Percentiles rank a stretch among this genome's conserved stretches.
phyloP scores from a whole-genome alignment of 2,329 filamentous ascomycete genomes.

The Trichoderma citrinoviride region DNA sequence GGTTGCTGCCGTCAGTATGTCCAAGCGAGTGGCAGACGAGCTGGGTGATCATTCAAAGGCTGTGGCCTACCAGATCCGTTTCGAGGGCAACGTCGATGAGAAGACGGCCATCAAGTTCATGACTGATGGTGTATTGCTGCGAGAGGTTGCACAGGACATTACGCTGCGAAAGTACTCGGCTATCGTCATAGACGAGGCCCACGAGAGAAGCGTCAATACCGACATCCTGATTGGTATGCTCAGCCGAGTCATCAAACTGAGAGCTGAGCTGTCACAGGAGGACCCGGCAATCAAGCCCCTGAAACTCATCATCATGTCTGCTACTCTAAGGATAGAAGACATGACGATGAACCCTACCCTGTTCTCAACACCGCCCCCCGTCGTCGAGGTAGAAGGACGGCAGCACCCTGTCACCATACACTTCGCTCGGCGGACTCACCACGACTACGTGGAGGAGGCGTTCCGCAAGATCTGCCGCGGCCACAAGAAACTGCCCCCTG shows the following conservation, averaged over 20 bases:
- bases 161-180: conserved; percentile 85
- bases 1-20: conserved; percentile 96
- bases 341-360: conserved; percentile 80
- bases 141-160: conserved; percentile 89
- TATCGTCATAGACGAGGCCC: conserved; percentile 93
- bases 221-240: conserved; percentile 98
- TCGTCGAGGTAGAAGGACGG: conserved; percentile 85
- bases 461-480: conserved; percentile 84
- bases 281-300: conserved; percentile 70
- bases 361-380: conserved; percentile 74
- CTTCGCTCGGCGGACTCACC: conserved; percentile 76
- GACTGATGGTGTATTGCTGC: conserved; percentile 93
- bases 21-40: conserved; percentile 84
- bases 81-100: conserved; percentile 76
- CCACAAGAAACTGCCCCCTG: conserved; percentile 84
- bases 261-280: conserved; percentile 70
- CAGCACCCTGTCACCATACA: conserved; percentile 89
- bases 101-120: conserved; percentile 96
- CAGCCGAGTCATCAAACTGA: conserved; percentile 83
- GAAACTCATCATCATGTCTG: conserved; percentile 97
- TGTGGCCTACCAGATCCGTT: conserved; percentile 92
- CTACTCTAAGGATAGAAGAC: conserved; percentile 85
- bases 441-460: conserved; percentile 87
- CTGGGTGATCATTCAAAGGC: conserved; percentile 71
- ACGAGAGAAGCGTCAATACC: conserved; percentile 95